Evolutionary conservation across 2,329 filamentous ascomycete species (phyloP).

Genomic region (Pseudogymnoascus sp.): DNA sequence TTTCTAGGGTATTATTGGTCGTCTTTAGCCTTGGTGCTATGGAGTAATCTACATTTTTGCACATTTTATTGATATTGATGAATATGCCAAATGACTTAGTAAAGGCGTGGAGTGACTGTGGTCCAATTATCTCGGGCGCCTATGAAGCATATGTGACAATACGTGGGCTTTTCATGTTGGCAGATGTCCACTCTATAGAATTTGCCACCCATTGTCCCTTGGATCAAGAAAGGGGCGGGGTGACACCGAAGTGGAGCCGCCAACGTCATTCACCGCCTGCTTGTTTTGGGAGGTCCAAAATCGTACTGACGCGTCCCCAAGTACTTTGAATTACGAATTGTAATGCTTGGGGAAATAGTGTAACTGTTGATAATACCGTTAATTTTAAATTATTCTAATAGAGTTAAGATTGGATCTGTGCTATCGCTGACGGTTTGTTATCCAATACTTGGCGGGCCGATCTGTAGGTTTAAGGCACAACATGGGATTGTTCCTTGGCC

Average conservation of each 20-base stretch:
- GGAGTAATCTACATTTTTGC: not conserved
- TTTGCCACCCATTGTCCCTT: not conserved
- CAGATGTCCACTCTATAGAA: not conserved
- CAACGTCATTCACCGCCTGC: conserved; percentile 9
- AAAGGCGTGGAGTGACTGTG: not conserved
- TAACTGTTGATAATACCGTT: not conserved
- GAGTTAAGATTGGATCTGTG: conserved; percentile 6
- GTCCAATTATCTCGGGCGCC: not conserved
- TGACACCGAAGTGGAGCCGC: conserved; percentile 5
- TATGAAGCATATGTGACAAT: not conserved
- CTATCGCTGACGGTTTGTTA: conserved; percentile 5
- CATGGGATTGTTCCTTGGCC: conserved; percentile 8
- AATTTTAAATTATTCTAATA: not conserved
- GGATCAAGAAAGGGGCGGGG: not conserved
- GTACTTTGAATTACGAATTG: not conserved
- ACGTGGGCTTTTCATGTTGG: not conserved
- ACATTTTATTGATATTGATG: not conserved
- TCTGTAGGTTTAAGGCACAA: conserved; percentile 6
- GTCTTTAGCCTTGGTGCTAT: not conserved
- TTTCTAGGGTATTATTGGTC: not conserved
- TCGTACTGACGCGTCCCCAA: not conserved
- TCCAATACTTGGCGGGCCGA: conserved; percentile 5
- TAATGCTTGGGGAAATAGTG: not conserved
- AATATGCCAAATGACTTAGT: not conserved
- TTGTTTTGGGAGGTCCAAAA: not conserved